Conservation (phyloP, 1,139 yeast species). For the Debaryomycetaceae sp. region DNA sequence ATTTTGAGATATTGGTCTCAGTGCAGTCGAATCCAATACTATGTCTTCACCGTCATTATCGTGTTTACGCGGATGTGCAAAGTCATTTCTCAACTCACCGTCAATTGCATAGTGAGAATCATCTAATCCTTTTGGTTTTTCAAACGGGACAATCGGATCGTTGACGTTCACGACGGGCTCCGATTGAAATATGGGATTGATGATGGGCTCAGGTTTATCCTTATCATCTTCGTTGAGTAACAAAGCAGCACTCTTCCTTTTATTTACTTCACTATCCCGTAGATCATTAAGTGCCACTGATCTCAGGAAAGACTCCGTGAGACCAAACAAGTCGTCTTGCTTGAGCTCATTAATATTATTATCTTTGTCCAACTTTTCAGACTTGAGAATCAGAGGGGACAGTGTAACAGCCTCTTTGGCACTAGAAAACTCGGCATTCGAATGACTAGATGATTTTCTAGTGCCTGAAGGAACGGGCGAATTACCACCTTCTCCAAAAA, state of each 20-base stretch:
- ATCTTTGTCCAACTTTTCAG: not conserved
- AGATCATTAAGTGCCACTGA: conserved; percentile 1
- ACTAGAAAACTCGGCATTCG: not conserved
- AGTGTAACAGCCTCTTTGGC: not conserved
- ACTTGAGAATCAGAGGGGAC: not conserved
- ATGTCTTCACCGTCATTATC: not conserved
- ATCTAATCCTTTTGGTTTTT: not conserved
- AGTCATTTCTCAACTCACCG: not conserved
- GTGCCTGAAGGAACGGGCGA: conserved; percentile 4
- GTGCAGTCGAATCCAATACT: not conserved
- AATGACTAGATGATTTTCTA: not conserved
- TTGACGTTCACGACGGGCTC: not conserved
- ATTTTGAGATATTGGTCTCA: not conserved
- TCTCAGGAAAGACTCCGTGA: not conserved
- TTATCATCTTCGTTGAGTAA: not conserved
- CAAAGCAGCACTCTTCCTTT: not conserved
- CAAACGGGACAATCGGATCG: not conserved
- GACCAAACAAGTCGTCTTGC: not conserved
- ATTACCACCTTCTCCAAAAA: conserved; percentile 19
- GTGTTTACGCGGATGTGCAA: not conserved
- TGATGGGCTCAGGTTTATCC: not conserved
- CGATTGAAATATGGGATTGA: not conserved
- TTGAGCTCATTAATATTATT: no score
- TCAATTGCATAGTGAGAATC: not conserved
- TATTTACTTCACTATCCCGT: not conserved